Evolutionary conservation across 225 moss, liverwort and hornwort genomes (phyloP), one percentile per base, ranked within the genome.

Genomic region (Pseudoscleropodium purum): DNA sequence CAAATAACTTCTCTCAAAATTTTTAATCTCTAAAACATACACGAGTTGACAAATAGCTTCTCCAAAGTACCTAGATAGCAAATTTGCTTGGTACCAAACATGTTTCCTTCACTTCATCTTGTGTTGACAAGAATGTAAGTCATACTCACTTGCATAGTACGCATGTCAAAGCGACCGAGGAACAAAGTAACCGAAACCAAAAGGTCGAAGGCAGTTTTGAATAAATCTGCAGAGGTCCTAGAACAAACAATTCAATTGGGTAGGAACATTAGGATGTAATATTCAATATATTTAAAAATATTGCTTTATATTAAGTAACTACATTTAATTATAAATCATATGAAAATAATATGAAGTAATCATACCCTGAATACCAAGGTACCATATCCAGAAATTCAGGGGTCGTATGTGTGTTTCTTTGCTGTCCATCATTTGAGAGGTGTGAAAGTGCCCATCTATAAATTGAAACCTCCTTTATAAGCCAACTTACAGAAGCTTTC

Each of bases 181-280:
- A 95, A 95, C 59, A 95, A 75, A 77, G 95, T 94, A 2, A 94
- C 87, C 0, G 95, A 95, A 83, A 95, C 94, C 61, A 95, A 62
- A 30, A 95, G 92, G 61, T 95, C 95, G 34, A 95, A 95, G 26
- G 95, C 94, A 8, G 95, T 95, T 90, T 95, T 95, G 75, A 95
- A 94, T 86, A 95, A 86, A 89, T 95, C 95, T 89, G 95, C 95
- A 84, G 95, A 95, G 64, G 95, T 95, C 91, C 95, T 95, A 86
- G 49, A 47, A 83, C 80, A 88, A 87, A 74, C 73, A 94, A 89
- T 67, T 84, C 92, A 57, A 91, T 51, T 64, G 87, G 51, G 59
- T 65, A 77, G 41, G 21, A 82, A 81, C 14, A 75, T 89, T 75
- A 83, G 62, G 49, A 80, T 51, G 80, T 34, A 36, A 75, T 31